phyloP scores from a whole-genome alignment of 192 early-diverging fungal species.

The Coemansia sp. region DNA sequence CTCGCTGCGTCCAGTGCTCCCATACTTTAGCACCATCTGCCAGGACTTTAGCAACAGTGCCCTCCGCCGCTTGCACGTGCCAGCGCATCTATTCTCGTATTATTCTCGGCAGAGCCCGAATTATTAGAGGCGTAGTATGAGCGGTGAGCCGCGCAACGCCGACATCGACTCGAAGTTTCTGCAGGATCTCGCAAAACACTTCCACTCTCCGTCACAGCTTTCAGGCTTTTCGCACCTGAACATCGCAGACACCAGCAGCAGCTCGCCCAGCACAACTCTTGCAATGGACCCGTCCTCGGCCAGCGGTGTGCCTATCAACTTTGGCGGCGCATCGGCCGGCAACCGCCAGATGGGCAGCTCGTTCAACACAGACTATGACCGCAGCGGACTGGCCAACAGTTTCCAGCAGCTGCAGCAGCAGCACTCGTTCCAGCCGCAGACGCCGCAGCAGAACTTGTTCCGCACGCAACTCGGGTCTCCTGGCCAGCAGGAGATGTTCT shows the following conservation, averaged over 20 bases:
- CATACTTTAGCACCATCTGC: too few species aligned
- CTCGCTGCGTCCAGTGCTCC: background rate
- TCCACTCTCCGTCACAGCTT: slow-evolving; percentile 39
- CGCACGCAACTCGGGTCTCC: slow-evolving; percentile 46
- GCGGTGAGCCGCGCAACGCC: slow-evolving; percentile 47
- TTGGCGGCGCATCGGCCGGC: slow-evolving; percentile 20
- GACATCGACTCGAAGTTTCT: slow-evolving; percentile 48
- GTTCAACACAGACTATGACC: slow-evolving; percentile 49
- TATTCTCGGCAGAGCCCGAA: background rate
- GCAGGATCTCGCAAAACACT: slow-evolving; percentile 49
- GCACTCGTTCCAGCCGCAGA: slow-evolving; percentile 32
- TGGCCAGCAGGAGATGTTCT: slow-evolving; percentile 39
- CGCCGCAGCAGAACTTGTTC: slow-evolving; percentile 41
- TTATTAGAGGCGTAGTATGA: slow-evolving; percentile 34
- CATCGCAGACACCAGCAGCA: slow-evolving; percentile 26
- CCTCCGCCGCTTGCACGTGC: background rate
- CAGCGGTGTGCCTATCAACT: slow-evolving; percentile 47
- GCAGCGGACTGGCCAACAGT: slow-evolving; percentile 46
- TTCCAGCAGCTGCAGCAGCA: slow-evolving; percentile 54
- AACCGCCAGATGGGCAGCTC: slow-evolving; percentile 38
- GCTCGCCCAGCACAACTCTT: slow-evolving; percentile 16
- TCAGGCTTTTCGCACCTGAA: slow-evolving; percentile 48
- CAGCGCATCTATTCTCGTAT: background rate
- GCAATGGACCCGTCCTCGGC: slow-evolving; percentile 33
- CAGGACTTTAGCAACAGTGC: background rate